Percentiles rank a stretch among this genome's conserved stretches.
phyloP scores from a whole-genome alignment of 208 protist species.

The Leishmania arabica region DNA sequence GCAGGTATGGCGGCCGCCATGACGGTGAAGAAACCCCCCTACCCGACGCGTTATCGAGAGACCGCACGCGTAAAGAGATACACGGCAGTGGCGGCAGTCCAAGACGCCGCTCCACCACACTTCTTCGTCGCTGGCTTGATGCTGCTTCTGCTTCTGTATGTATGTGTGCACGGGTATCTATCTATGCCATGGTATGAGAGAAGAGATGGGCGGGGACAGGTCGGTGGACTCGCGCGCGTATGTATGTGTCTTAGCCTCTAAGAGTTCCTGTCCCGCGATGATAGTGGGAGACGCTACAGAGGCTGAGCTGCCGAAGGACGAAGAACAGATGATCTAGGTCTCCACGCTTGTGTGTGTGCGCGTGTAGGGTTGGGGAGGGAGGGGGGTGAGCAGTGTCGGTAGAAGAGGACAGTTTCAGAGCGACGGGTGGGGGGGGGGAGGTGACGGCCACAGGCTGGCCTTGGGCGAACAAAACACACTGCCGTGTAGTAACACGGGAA shows the following conservation, averaged over 20 bases:
- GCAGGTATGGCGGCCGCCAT: not conserved
- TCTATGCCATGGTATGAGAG: not conserved
- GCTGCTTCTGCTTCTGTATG: not conserved
- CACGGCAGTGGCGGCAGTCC: not conserved
- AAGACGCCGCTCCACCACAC: not conserved
- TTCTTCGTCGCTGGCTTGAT: not conserved
- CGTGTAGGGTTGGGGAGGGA: not conserved
- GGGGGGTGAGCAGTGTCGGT: not conserved
- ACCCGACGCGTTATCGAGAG: not conserved
- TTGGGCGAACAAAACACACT: not conserved
- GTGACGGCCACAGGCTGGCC: not conserved
- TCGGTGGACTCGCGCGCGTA: not conserved
- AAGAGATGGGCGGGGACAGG: not conserved
- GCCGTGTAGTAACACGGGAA: not conserved
- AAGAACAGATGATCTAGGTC: not conserved
- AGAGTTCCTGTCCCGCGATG: not conserved
- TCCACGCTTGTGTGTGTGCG: not conserved
- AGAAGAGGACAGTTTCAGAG: not conserved
- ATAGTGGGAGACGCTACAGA: not conserved
- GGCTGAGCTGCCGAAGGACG: not conserved
- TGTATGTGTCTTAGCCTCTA: not conserved
- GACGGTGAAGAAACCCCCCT: not conserved
- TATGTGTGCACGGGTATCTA: not conserved
- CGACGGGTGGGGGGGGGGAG: not conserved
- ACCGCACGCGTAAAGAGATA: not conserved